Evolutionary conservation across 805 yeast species (phyloP).

Genomic region (Kregervanrija delftensis): DNA sequence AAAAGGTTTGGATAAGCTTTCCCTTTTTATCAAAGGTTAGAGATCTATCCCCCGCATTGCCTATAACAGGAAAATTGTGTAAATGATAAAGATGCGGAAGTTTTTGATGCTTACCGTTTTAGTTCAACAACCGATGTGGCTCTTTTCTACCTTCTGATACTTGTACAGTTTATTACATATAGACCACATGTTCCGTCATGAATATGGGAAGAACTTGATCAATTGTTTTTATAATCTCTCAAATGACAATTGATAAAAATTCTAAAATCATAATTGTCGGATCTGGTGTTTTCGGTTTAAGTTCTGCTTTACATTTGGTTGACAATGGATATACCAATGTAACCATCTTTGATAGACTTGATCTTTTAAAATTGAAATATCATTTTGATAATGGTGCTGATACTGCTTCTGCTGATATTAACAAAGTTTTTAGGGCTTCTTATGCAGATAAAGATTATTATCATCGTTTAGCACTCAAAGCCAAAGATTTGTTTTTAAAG

Average conservation of each 20-base stretch:
- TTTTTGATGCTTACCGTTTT: too few species aligned
- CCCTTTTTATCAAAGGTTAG: too few species aligned
- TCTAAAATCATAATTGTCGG: constrained; percentile 32
- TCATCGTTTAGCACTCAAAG: constrained; percentile 13
- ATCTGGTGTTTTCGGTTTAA: constrained; percentile 45
- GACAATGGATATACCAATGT: constrained; percentile 15
- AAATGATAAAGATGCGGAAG: too few species aligned
- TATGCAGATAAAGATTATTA: constrained; percentile 15
- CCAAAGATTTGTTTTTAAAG: constrained; percentile 11
- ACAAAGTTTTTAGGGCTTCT: constrained; percentile 16
- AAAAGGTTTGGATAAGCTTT: too few species aligned
- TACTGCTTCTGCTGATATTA: constrained; percentile 18
- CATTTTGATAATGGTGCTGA: constrained; percentile 15
- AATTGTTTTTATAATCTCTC: too few species aligned
- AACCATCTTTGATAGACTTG: constrained; percentile 13
- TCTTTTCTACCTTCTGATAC: too few species aligned
- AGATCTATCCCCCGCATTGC: too few species aligned
- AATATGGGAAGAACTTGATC: too few species aligned
- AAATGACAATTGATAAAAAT: constrained; percentile 7
- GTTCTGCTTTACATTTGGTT: constrained; percentile 28
- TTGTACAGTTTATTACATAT: too few species aligned
- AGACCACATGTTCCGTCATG: too few species aligned
- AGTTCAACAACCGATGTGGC: too few species aligned
- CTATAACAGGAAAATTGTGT: too few species aligned
- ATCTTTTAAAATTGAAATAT: constrained; percentile 11